A percentile compares a stretch with the other conserved stretches of the same genome.
Conservation (phyloP, 805 yeast species). For the Clavispora santaluciae region DNA sequence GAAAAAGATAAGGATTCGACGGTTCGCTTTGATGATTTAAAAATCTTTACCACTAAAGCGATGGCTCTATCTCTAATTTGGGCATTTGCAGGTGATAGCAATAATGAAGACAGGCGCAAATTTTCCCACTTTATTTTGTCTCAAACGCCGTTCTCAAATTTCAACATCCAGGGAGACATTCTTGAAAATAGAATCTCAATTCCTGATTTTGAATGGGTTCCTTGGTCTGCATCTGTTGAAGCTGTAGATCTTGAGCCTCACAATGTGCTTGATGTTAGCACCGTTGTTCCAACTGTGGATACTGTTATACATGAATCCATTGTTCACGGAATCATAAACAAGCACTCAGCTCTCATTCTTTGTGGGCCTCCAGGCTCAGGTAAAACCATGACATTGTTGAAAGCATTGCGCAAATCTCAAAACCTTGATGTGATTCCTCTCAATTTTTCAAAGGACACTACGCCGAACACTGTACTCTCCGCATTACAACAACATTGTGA, state of each 20-base stretch:
- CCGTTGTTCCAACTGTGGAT: conserved; percentile 75
- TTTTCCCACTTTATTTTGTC: conserved; percentile 29
- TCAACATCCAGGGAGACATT: conserved; percentile 14
- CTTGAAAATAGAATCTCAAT: conserved; percentile 42
- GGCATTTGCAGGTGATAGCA: conserved; percentile 62
- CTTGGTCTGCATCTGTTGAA: conserved; percentile 39
- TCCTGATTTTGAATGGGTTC: conserved; percentile 44
- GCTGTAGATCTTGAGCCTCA: conserved; percentile 48
- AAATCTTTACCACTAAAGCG: conserved; percentile 27
- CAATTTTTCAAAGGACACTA: conserved; percentile 79
- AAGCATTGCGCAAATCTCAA: conserved; percentile 56
- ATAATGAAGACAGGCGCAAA: conserved; percentile 29
- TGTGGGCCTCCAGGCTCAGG: conserved; percentile 99
- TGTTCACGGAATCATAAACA: conserved; percentile 51
- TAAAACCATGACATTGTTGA: conserved; percentile 83
- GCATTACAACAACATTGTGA: conserved; percentile 71
- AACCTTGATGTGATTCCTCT: conserved; percentile 58
- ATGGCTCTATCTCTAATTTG: conserved; percentile 44
- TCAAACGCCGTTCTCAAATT: conserved; percentile 12
- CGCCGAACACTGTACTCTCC: conserved; percentile 54
- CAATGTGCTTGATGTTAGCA: conserved; percentile 54
- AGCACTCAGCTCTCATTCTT: conserved; percentile 58
- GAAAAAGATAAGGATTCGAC: conserved; percentile 6
- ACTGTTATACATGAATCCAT: conserved; percentile 64
- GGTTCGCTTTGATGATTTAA: background rate